Base-by-base conservation (phyloP, 768 basidiomycete genomes). In the Austroboletus festivus region DNA sequence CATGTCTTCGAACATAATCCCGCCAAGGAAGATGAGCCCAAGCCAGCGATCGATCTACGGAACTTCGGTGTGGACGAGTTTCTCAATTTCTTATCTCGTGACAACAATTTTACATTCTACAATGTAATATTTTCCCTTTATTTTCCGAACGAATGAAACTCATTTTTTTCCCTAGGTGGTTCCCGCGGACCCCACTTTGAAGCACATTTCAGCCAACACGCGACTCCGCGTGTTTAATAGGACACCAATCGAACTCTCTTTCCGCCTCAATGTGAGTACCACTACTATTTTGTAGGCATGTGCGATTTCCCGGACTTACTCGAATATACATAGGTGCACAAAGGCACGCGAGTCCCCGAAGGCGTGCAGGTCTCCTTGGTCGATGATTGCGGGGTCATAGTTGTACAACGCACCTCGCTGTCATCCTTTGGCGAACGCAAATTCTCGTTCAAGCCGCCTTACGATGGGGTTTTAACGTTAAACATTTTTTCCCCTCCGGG, bases 131-230 rank as follows among this genome's bases (percentile, higher is more conserved):
- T 21, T 24, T 47, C 23, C 1, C 23, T 18, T 21, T 8, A 10
- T 22, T 8, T 21, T 18, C 11, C 4, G 13, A n/a, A 39, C 6
- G 16, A 16, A 24, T 18, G 5, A 2, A 10, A 19, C 38, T 15
- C 11, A 19, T 16, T 2, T 40, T 5, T 8, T 13, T 1, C n/a
- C n/a, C n/a, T 15, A 53, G 52, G 52, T 53, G 19, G 18, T 50
- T 22, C 48, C 46, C 16, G 52, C 48, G 10, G 52, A 53, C 23
- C 52, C 52, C 7, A 50, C 52, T 21, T 19, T 37, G 30, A 33
- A 42, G n/a, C 44, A 53, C n/a, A 20, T 46, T 33, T 26, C 52
- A 2, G 33, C 13, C 19, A 50, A 1, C 23, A 53, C 48, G 33
- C 48, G 52, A 38, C 52, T 53, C 23, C 52, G 52, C 11, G 42